phyloP scores from a whole-genome alignment of 345 rosid species.

The Brassica rapa region DNA sequence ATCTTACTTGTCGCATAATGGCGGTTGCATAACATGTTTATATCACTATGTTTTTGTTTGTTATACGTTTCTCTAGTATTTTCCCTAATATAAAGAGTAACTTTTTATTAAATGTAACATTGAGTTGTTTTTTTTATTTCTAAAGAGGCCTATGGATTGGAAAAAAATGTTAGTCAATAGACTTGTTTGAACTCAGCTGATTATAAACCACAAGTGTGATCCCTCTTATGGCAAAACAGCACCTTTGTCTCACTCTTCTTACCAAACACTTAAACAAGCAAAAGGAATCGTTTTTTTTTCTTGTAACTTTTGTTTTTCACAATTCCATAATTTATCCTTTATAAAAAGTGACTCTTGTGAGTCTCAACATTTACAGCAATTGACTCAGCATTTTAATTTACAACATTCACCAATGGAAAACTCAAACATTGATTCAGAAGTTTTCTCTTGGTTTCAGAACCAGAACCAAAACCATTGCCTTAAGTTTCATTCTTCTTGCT shows the following conservation, averaged over 20 bases:
- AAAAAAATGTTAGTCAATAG: not conserved
- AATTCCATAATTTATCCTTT: conserved; percentile 10
- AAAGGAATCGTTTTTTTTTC: conserved; percentile 32
- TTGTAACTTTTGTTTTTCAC: conserved; percentile 7
- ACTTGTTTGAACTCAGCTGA: not conserved
- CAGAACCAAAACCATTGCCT: conserved; percentile 20
- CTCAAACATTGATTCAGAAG: conserved; percentile 30
- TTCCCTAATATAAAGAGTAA: not conserved
- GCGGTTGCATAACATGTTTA: not conserved
- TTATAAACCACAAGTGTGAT: conserved; percentile 23
- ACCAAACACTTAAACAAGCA: conserved; percentile 35
- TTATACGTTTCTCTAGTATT: not conserved
- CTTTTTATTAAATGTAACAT: not conserved
- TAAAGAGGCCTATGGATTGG: not conserved
- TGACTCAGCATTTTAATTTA: conserved; percentile 23
- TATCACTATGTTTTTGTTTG: not conserved
- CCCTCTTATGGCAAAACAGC: conserved; percentile 34
- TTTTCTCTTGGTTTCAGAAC: conserved; percentile 29
- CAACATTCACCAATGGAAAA: conserved; percentile 24
- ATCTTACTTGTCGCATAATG: not conserved
- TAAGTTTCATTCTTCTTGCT: conserved; percentile 18
- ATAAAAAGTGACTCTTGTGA: conserved; percentile 22
- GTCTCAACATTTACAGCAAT: conserved; percentile 9
- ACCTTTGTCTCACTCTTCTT: conserved; percentile 26
- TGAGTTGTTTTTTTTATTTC: not conserved